These are phyloP conservation scores for Peniophora sp. DNA, from an alignment of 1,284 basidiomycete species.

Conservation along the genomic window DNA sequence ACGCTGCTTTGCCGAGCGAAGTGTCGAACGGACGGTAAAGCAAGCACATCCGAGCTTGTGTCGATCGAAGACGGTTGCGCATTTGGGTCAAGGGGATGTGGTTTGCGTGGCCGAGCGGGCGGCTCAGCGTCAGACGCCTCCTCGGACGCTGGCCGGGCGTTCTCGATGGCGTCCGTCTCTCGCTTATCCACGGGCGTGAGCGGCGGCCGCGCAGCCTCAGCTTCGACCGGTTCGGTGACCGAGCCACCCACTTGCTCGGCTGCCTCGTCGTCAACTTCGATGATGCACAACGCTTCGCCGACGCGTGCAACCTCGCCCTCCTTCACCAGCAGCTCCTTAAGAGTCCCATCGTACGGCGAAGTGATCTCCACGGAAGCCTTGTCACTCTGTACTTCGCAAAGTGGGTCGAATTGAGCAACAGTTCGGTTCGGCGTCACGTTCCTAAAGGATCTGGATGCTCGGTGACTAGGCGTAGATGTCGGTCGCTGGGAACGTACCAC, in stretches of 20 bases:
- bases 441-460: slow-evolving; percentile 26
- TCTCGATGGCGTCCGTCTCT: slow-evolving; percentile 7
- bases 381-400: slow-evolving; percentile 93
- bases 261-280: slow-evolving; percentile 53
- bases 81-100: slow-evolving; percentile 65
- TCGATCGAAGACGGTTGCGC: slow-evolving; percentile 12
- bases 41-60: slow-evolving; percentile 40
- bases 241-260: slow-evolving; percentile 6
- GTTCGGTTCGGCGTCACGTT: slow-evolving; percentile 49
- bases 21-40: slow-evolving; percentile 74
- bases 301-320: slow-evolving; percentile 87
- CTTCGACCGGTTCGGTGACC: slow-evolving; percentile 12
- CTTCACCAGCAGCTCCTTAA: slow-evolving; percentile 67
- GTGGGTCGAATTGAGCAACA: slow-evolving; percentile 75
- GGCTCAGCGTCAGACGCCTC: slow-evolving; percentile 1
- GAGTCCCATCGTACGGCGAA: slow-evolving; percentile 75
- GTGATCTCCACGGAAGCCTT: slow-evolving; percentile 95
- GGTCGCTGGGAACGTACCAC: slow-evolving; percentile 51
- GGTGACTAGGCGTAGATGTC: slow-evolving; percentile 10
- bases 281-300: slow-evolving; percentile 75
- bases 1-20: slow-evolving; percentile 64
- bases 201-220: slow-evolving; percentile 9
- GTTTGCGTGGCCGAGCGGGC: slow-evolving; percentile 18
- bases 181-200: slow-evolving; percentile 1
- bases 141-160: slow-evolving; percentile 3